These are phyloP conservation scores for Deakozyma indianensis DNA, from an alignment of 805 yeast genomes.

Conservation along the genomic window DNA sequence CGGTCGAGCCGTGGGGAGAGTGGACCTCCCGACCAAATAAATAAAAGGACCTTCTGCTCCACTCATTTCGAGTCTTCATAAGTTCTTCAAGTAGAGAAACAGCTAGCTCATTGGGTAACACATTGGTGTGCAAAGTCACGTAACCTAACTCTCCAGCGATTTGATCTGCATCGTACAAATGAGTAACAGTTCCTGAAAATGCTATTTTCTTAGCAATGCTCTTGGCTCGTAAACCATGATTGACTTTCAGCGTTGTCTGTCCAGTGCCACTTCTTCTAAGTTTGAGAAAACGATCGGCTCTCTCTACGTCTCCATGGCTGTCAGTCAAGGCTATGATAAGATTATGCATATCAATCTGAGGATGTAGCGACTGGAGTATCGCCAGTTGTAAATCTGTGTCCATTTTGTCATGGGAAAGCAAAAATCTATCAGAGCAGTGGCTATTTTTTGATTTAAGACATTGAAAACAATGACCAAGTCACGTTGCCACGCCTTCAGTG, in stretches of 20 bases:
- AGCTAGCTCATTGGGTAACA: slow-evolving; percentile 38
- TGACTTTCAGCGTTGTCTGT: neutral
- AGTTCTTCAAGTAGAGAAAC: slow-evolving; percentile 29
- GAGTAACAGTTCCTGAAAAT: slow-evolving; percentile 10
- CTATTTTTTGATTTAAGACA: too few relatives aligned
- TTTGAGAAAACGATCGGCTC: neutral
- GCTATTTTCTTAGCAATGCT: neutral
- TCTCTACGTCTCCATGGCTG: neutral
- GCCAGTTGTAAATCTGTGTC: slow-evolving; percentile 10
- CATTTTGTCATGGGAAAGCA: neutral
- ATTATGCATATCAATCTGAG: slow-evolving; percentile 11
- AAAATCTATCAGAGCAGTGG: too few relatives aligned
- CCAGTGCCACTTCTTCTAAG: neutral
- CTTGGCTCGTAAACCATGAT: neutral
- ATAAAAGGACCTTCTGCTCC: slow-evolving; percentile 35
- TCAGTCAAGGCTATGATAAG: neutral
- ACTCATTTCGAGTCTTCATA: slow-evolving; percentile 26
- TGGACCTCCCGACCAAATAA: slow-evolving; percentile 48
- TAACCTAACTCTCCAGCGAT: slow-evolving; percentile 27
- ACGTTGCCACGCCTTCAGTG: too few relatives aligned
- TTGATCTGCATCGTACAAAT: slow-evolving; percentile 36
- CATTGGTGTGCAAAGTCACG: slow-evolving; percentile 38
- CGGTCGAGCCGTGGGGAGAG: slow-evolving; percentile 39
- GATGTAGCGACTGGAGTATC: slow-evolving; percentile 6
- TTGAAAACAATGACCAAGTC: too few relatives aligned